Evolutionary conservation across 1,284 basidiomycete species (phyloP).

Genomic region (Jaminaea rosea): DNA sequence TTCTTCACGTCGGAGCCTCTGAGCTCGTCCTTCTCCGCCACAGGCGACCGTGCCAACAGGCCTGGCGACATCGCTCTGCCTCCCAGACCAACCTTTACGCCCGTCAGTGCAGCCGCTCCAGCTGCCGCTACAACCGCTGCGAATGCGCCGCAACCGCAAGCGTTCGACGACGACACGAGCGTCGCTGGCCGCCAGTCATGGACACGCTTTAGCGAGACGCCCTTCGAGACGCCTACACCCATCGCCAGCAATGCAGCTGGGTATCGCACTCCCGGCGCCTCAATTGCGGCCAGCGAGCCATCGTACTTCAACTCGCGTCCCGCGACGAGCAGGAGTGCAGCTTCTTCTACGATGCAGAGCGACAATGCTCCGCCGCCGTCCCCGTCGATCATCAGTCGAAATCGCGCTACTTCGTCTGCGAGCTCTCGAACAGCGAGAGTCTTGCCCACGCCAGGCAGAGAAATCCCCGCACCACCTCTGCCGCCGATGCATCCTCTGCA

Average conservation of each 20-base stretch:
- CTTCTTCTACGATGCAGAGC: slow-evolving; percentile 6
- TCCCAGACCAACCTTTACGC: slow-evolving; percentile 1
- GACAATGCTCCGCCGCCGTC: slow-evolving; percentile 35
- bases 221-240: slow-evolving; percentile 26
- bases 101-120: neutral
- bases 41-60: slow-evolving; percentile 11
- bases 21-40: slow-evolving; percentile 6
- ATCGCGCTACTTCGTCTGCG: slow-evolving; percentile 30
- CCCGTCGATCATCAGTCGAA: slow-evolving; percentile 38
- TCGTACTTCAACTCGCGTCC: slow-evolving; percentile 31
- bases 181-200: slow-evolving; percentile 18
- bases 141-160: no score
- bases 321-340: neutral
- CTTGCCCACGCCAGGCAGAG: slow-evolving; percentile 11
- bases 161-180: no score
- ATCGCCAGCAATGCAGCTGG: slow-evolving; percentile 1
- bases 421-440: slow-evolving; percentile 17
- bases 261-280: slow-evolving; percentile 14
- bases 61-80: slow-evolving; percentile 15
- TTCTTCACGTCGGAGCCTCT: slow-evolving; percentile 9
- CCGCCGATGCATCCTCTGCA: slow-evolving; percentile 6
- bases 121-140: slow-evolving; percentile 4
- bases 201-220: slow-evolving; percentile 31
- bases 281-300: slow-evolving; percentile 11
- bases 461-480: slow-evolving; percentile 10